phyloP scores from a whole-genome alignment of 1,284 basidiomycete genomes.

The Ustilago xerochloae region DNA sequence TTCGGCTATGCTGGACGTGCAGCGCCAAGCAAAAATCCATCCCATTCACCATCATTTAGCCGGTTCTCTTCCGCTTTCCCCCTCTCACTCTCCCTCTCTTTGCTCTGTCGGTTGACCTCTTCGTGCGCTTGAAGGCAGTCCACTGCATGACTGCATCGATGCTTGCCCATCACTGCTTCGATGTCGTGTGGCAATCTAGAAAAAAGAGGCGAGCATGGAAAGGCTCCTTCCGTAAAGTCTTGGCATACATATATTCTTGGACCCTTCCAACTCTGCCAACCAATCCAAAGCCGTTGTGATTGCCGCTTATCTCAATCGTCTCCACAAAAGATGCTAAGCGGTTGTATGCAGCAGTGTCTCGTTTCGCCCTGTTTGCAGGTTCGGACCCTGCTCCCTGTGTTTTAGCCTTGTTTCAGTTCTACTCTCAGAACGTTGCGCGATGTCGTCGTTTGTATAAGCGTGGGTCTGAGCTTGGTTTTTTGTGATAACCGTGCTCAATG shows the following conservation, averaged over 20 bases:
- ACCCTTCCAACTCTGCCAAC: conserved; percentile 18
- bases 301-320: background rate
- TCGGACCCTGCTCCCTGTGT: background rate
- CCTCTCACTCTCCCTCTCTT: background rate
- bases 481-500: background rate
- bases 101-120: background rate
- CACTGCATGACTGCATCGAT: background rate
- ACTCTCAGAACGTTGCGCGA: too few relatives aligned
- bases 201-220: conserved; percentile 14
- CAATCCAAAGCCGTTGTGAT: background rate
- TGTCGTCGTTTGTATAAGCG: background rate
- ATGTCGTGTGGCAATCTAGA: conserved; percentile 13
- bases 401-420: background rate
- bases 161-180: background rate
- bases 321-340: background rate
- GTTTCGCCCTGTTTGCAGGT: background rate
- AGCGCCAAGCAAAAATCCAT: conserved; percentile 32
- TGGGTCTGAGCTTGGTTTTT: background rate
- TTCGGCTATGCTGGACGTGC: conserved; percentile 22
- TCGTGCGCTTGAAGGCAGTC: background rate
- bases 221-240: conserved; percentile 26
- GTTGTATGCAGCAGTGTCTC: background rate
- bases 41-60: background rate
- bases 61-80: background rate
- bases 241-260: conserved; percentile 12